Evolutionary conservation across 257 asterid genomes (phyloP).

Genomic region (Solanum tarapatanum): DNA sequence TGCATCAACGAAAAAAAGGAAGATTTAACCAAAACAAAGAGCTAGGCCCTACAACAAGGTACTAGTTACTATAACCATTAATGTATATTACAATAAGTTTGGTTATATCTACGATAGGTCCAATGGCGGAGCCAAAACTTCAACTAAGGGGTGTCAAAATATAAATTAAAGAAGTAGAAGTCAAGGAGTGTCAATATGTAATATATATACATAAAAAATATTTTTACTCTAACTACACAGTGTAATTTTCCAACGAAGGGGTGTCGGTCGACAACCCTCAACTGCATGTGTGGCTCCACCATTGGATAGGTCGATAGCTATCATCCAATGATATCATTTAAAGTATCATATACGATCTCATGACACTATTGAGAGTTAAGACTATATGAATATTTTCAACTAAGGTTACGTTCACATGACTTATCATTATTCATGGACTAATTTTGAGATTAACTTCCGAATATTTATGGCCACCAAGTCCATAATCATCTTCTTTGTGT

Average conservation of each 20-base stretch:
- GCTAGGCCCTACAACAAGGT: background rate
- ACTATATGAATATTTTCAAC: background rate
- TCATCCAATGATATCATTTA: background rate
- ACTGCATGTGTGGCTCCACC: no score
- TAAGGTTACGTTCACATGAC: no score
- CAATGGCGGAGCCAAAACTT: no score
- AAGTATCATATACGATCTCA: background rate
- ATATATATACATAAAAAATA: no score
- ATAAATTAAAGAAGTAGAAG: no score
- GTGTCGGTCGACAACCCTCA: no score
- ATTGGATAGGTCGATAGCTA: background rate
- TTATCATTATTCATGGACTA: background rate
- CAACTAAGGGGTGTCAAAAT: no score
- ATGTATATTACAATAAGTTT: no score
- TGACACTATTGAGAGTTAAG: background rate
- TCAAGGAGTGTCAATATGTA: no score
- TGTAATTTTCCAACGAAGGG: no score
- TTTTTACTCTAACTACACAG: no score
- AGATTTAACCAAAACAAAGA: background rate
- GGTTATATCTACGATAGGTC: background rate
- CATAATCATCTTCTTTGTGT: background rate
- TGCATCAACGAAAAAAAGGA: background rate
- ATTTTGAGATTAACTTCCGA: background rate
- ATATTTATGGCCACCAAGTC: background rate
- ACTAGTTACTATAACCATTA: background rate